Evolutionary conservation across 2,329 filamentous ascomycete species (phyloP), one percentile per base, ranked within the genome.

Genomic region (Cytospora schulzeri): DNA sequence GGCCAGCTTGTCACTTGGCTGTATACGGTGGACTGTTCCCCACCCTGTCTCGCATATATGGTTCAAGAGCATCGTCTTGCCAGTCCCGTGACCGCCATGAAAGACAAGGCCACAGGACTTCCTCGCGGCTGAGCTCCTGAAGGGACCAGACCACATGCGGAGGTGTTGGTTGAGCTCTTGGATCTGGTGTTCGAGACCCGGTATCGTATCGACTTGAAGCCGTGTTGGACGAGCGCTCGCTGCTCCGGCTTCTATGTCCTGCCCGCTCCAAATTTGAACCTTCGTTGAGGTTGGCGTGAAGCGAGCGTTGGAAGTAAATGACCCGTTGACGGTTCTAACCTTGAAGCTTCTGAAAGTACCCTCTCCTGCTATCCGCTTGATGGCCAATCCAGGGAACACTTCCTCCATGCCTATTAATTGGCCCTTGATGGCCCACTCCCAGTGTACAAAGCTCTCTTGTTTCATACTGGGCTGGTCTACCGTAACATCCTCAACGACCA

Each of bases 31-130:
- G 1, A 93, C 86, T 50, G 85, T 85, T 26, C 85, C 86, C 91
- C 92, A 97, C 64, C 83, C 83, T 0, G 87, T 85, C 8, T 80
- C 82, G 11, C 88, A 85, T 24, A 97, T 81, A 35, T 85, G 84
- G 19, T 89, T 76, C 1, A 97, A 79, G 0, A 97, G 80, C 68
- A 90, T 83, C 0, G 87, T 90, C 78, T 97, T 97, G 28, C 94
- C 94, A 0, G 91, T 96, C 14, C 94, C 93, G 67, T 87, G 86
- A 22, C 91, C 88, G 17, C 94, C 94, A 73, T 96, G 89, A 5
- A 97, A 80, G 28, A 95, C 82, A 41, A 95, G 83, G 0, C 87
- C 87, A 60, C 84, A 82, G 1, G 84, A 78, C 69, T 71, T 67
- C 54, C 76, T 70, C 72, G 74, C 70, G 71, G 73, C 69, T 75